Conservation (phyloP, 176 grass and related monocot genomes). For the Bothriochloa decipiens region DNA sequence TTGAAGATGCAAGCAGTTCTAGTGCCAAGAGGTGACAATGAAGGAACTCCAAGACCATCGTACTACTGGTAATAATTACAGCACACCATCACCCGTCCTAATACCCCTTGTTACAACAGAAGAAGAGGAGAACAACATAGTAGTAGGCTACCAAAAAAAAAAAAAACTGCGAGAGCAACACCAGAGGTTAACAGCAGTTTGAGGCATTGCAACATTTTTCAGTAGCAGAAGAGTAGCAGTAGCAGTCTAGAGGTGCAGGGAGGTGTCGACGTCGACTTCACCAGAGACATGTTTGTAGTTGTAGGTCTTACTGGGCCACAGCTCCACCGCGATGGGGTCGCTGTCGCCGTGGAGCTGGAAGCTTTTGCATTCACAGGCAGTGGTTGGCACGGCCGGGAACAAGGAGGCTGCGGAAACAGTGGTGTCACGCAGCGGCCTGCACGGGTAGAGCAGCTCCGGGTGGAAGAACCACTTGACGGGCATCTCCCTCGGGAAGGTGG, state of each 20-base stretch:
- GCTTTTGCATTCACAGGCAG: slow-evolving; percentile 40
- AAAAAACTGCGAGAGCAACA: slow-evolving; percentile 43
- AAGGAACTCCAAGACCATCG: slow-evolving; percentile 42
- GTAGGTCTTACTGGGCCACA: slow-evolving; percentile 50
- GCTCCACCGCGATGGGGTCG: slow-evolving; percentile 40
- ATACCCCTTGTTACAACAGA: slow-evolving; percentile 44
- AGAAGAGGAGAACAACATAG: slow-evolving; percentile 36
- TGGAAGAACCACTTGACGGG: slow-evolving; percentile 67
- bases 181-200: slow-evolving; percentile 38
- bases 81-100: slow-evolving; percentile 31
- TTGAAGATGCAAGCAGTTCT: slow-evolving; percentile 53
- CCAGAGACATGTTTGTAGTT: slow-evolving; percentile 37
- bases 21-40: slow-evolving; percentile 37
- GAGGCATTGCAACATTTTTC: slow-evolving; percentile 36
- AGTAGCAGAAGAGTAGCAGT: slow-evolving; percentile 39
- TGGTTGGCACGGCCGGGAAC: slow-evolving; percentile 26
- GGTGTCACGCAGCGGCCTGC: slow-evolving; percentile 50
- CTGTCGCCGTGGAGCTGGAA: slow-evolving; percentile 30
- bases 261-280: slow-evolving; percentile 78
- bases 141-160: slow-evolving; percentile 45
- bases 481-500: slow-evolving; percentile 24
- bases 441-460: slow-evolving; percentile 64
- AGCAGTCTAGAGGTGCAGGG: slow-evolving; percentile 70
- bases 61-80: slow-evolving; percentile 71
- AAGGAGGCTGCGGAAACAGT: slow-evolving; percentile 23